These are phyloP conservation scores for Trichoderma erinaceum DNA, from an alignment of 495 filamentous ascomycete genomes.

Conservation along the genomic window DNA sequence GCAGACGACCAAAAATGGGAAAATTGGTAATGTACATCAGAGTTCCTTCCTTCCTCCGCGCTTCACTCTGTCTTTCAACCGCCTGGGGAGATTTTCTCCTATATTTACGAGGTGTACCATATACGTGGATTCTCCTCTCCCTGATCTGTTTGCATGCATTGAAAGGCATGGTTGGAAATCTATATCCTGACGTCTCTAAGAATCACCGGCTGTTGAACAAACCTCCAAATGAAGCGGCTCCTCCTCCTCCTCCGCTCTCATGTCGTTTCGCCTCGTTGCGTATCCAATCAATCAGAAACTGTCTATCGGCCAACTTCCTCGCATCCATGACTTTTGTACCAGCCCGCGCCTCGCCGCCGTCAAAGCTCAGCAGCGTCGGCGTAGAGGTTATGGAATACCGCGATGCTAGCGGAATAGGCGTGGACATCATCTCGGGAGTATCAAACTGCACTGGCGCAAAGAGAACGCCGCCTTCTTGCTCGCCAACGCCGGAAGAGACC, in stretches of 20 bases:
- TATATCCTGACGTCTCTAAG: neutral
- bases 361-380: slow-evolving; percentile 64
- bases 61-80: too few relatives aligned
- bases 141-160: neutral
- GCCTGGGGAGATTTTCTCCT: too few relatives aligned
- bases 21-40: too few relatives aligned
- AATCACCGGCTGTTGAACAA: slow-evolving; percentile 40
- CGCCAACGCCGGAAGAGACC: slow-evolving; percentile 52
- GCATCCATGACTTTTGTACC: slow-evolving; percentile 49
- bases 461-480: slow-evolving; percentile 52
- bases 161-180: neutral
- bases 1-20: too few relatives aligned
- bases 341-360: slow-evolving; percentile 51
- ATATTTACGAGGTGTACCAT: too few relatives aligned
- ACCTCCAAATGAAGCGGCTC: slow-evolving; percentile 31
- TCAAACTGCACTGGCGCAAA: slow-evolving; percentile 61
- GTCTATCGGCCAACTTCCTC: slow-evolving; percentile 47
- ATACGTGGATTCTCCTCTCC: too few relatives aligned
- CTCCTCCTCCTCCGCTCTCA: slow-evolving; percentile 11
- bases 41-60: too few relatives aligned
- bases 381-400: slow-evolving; percentile 58
- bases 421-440: slow-evolving; percentile 48
- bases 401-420: slow-evolving; percentile 39
- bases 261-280: slow-evolving; percentile 49
- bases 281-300: slow-evolving; percentile 57